Conservation (phyloP, 495 filamentous ascomycete species). For the Podospora pseudopauciseta region DNA sequence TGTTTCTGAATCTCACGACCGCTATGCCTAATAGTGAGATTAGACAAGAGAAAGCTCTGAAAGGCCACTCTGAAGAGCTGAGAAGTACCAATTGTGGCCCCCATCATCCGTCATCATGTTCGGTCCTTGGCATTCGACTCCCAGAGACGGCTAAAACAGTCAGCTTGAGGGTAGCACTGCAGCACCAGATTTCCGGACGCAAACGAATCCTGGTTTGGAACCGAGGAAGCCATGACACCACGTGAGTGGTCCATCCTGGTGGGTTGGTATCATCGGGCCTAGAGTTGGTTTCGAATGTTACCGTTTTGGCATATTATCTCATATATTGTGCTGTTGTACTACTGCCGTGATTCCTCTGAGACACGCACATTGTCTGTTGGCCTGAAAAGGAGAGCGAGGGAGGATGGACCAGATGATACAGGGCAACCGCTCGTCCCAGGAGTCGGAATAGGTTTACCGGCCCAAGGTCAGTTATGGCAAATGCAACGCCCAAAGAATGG, state of each 20-base stretch:
- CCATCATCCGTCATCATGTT: background rate
- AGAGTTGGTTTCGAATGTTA: slow-evolving; percentile 5
- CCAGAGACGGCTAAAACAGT: slow-evolving; percentile 18
- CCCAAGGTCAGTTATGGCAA: background rate
- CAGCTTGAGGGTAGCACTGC: slow-evolving; percentile 19
- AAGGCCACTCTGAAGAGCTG: background rate
- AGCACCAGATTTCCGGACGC: slow-evolving; percentile 7
- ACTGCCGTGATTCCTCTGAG: background rate
- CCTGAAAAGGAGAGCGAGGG: background rate
- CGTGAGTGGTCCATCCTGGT: slow-evolving; percentile 13
- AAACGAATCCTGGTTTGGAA: slow-evolving; percentile 2
- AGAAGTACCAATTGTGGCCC: background rate
- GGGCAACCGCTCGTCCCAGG: background rate
- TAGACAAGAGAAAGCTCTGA: background rate
- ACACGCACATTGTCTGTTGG: background rate
- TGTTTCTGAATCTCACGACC: background rate
- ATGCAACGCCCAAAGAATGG: background rate
- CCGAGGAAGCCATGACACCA: slow-evolving; percentile 9
- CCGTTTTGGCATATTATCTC: background rate
- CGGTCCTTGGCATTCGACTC: background rate
- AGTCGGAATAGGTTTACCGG: background rate
- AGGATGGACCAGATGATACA: background rate
- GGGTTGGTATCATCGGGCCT: slow-evolving; percentile 4
- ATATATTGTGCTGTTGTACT: background rate
- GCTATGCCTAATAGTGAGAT: background rate